Evolutionary conservation across 495 filamentous ascomycete genomes (phyloP), one percentile per base, ranked within the genome.

Genomic region (Aspergillus sparsus): DNA sequence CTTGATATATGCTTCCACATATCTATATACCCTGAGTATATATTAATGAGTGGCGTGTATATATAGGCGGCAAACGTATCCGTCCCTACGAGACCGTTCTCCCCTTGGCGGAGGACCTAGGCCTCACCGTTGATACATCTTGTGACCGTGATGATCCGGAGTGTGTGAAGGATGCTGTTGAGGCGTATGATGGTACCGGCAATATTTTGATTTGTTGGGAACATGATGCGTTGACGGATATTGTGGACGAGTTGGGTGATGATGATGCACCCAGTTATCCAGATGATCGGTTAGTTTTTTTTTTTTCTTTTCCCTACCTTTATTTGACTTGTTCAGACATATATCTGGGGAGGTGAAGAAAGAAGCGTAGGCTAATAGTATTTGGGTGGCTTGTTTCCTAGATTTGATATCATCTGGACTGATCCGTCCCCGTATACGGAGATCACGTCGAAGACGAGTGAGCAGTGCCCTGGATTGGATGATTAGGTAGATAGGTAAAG

Each of bases 171-270:
- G 59, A 80, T 4, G 75, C 73, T 0, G 75, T 83, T 1, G 62
- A 80, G 4, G 60, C 41, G 1, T 84, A 82, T 35, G 33, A 62
- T 0, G 81, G 81, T 2, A 57, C 63, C 0, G 81, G 80, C 33
- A 85, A 85, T 62, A 79, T 85, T 9, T 65, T 85, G 6, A 77
- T 85, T 46, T 85, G 81, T 72, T 85, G 83, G 83, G 76, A 85
- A 60, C 82, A 86, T 62, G 68, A 72, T 32, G 62, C 67, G 12
- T 63, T 82, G 44, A 76, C 71, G n/a, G 73, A 79, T 62, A 80
- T 84, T 55, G 71, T 74, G 2, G 55, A 77, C 61, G 54, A 71
- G 39, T 56, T 83, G 49, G 80, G 80, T 7, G 78, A 72, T 53
- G 58, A 74, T 13, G 52, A 77, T 68, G 70, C 71, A 2, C 71